Evolutionary conservation across 2,329 filamentous ascomycete species (phyloP).

Genomic region (Massarina eburnea): DNA sequence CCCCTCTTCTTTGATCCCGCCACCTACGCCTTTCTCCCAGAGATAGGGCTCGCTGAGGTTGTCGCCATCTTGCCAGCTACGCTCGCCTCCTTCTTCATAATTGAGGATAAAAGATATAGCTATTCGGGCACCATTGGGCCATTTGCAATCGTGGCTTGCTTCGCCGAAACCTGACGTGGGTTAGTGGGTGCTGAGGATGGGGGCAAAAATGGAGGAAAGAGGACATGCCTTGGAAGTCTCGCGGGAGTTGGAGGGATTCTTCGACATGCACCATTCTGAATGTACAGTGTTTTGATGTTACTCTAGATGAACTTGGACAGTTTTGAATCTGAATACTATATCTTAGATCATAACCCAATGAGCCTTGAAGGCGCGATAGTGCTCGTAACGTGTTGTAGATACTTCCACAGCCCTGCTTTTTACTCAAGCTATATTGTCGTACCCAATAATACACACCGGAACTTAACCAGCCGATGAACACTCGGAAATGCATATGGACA

Average conservation of each 20-base stretch:
- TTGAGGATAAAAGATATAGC: slow-evolving; percentile 32
- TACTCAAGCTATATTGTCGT: too few species aligned
- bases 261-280: slow-evolving; percentile 33
- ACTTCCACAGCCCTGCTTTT: too few species aligned
- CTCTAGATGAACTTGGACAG: background rate
- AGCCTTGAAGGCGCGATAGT: too few species aligned
- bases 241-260: slow-evolving; percentile 38
- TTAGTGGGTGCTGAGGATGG: background rate
- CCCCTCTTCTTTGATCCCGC: slow-evolving; percentile 26
- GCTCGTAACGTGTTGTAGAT: too few species aligned
- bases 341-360: too few species aligned
- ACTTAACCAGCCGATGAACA: too few species aligned
- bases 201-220: background rate
- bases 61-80: slow-evolving; percentile 16
- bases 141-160: slow-evolving; percentile 35
- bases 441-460: too few species aligned
- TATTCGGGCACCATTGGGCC: slow-evolving; percentile 35
- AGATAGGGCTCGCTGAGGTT: slow-evolving; percentile 34
- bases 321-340: too few species aligned
- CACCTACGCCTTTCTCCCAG: slow-evolving; percentile 38
- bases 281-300: background rate
- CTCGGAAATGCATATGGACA: too few species aligned
- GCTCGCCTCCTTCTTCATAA: slow-evolving; percentile 24
- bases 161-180: slow-evolving; percentile 19
- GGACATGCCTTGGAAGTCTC: slow-evolving; percentile 38